Base-by-base conservation (phyloP, 176 grass and related monocot genomes). In the Carex kokanica region DNA sequence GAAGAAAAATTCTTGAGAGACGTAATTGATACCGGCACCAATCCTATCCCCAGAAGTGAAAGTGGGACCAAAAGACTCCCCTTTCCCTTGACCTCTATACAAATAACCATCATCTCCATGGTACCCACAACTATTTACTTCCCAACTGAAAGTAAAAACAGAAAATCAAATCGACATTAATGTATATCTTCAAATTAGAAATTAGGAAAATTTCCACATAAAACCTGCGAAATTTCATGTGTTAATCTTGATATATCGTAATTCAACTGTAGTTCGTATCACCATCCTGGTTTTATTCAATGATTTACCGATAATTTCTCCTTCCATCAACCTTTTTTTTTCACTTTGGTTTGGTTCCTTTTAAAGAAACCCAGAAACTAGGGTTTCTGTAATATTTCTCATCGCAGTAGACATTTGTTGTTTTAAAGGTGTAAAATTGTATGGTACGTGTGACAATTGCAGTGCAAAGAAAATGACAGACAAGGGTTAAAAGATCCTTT, bases 1-100 rank as follows among this genome's bases (percentile, higher is more conserved):
- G 88, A 93, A 99, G 85, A 99, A 99, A n/a, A 88, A 55, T 80
- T 96, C 89, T 83, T 96, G 88, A 47, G 88, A 86, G 71, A 89
- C 80, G 72, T 93, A 99, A 81, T 95, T 99, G 83, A 99, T 93
- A 78, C 97, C 93, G 45, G 89, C 91, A 34, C 97, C 97, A 85
- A 99, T 84, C 67, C 60, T 89, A 74, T 99, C 97, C 53, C 91
- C 91, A 73, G 93, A 81, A 51, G 97, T 99, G 83, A 96, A 99
- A 88, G 86, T 93, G 41, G 93, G 97, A 12, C 97, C 97, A 86
- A 99, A 99, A 38, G 84, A 24, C 84, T 99, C 89, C 29, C 83
- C 87, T 90, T 89, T 89, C 14, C 70, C 89, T 0, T 82, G 79
- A 80, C 88, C 93, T 16, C 72, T 81, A 61, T 96, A 99, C 78